A percentile compares a stretch with the other conserved stretches of the same genome.
Conservation (phyloP, 2,329 filamentous ascomycete species). For the Botrytis porri region DNA sequence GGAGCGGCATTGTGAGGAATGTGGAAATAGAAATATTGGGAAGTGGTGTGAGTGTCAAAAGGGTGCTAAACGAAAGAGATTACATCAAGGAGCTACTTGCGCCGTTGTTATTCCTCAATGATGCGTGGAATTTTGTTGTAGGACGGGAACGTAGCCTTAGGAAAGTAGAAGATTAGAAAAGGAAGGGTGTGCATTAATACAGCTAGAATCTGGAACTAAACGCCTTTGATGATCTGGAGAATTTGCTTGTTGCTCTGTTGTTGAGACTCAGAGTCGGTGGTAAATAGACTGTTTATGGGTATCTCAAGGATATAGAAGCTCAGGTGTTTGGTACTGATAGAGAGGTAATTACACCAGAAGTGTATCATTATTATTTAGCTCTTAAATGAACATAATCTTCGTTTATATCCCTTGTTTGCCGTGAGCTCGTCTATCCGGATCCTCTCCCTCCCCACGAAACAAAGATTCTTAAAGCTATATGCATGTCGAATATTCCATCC, state of each 20-base stretch:
- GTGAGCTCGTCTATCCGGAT: neutral
- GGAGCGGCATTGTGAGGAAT: slow-evolving; percentile 2
- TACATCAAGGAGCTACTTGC: neutral
- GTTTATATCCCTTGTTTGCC: neutral
- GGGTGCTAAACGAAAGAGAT: too few relatives aligned
- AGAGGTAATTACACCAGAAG: neutral
- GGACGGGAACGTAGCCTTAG: neutral
- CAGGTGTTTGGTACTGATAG: neutral
- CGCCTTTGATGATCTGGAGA: neutral
- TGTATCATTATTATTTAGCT: neutral
- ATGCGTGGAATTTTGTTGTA: neutral
- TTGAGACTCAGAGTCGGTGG: neutral
- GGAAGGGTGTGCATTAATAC: neutral
- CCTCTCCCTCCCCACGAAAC: neutral
- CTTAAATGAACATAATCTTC: neutral
- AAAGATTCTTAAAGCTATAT: neutral
- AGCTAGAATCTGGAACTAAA: neutral
- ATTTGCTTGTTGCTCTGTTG: neutral
- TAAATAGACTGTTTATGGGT: neutral
- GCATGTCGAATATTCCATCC: neutral
- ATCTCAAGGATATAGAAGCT: neutral
- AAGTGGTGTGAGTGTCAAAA: neutral
- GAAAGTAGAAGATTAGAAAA: neutral
- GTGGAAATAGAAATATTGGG: neutral
- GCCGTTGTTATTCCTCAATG: neutral